A percentile compares a stretch with the other conserved stretches of the same genome.
Evolutionary conservation across 352 stramenopile genomes (phyloP).

Genomic region (Pythium rhizo-oryzae): DNA sequence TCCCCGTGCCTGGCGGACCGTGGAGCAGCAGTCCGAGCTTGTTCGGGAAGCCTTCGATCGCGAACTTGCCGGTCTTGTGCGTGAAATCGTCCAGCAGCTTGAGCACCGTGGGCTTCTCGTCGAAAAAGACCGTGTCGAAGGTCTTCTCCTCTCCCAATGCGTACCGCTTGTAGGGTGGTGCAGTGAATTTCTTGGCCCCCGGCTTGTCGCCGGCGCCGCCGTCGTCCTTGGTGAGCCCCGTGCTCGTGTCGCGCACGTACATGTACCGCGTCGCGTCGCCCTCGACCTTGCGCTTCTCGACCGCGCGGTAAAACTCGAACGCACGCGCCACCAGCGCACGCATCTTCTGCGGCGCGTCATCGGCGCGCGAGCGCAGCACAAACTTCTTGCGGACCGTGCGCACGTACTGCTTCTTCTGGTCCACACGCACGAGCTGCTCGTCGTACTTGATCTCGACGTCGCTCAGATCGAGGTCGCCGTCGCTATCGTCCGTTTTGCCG

Average conservation of each 20-base stretch:
- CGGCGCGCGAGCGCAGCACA: constrained; percentile 13
- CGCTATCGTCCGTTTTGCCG: background rate
- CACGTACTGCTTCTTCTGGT: background rate
- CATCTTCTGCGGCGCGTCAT: constrained; percentile 35
- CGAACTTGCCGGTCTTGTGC: constrained; percentile 70
- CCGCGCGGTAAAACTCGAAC: constrained; percentile 38
- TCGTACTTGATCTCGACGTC: constrained; percentile 36
- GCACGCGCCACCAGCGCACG: constrained; percentile 37
- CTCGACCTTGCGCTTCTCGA: constrained; percentile 21
- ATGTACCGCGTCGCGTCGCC: constrained; percentile 44
- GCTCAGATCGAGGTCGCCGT: constrained; percentile 30
- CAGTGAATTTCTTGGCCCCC: too few relatives aligned
- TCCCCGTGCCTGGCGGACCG: constrained; percentile 83
- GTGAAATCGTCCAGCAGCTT: constrained; percentile 65
- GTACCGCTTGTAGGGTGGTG: constrained; percentile 57
- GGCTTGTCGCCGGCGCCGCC: constrained; percentile 31
- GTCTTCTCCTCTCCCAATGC: constrained; percentile 79
- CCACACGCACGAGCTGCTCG: background rate
- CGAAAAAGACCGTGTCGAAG: constrained; percentile 84
- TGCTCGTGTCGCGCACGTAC: constrained; percentile 27
- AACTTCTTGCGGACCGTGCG: constrained; percentile 22
- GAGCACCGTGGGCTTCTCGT: constrained; percentile 63
- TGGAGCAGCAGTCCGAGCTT: constrained; percentile 84
- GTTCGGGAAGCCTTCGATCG: constrained; percentile 82
- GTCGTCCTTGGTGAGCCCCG: constrained; percentile 4